These are phyloP conservation scores for Acacia pycnantha DNA, from an alignment of 331 rosid genomes.

Conservation along the genomic window DNA sequence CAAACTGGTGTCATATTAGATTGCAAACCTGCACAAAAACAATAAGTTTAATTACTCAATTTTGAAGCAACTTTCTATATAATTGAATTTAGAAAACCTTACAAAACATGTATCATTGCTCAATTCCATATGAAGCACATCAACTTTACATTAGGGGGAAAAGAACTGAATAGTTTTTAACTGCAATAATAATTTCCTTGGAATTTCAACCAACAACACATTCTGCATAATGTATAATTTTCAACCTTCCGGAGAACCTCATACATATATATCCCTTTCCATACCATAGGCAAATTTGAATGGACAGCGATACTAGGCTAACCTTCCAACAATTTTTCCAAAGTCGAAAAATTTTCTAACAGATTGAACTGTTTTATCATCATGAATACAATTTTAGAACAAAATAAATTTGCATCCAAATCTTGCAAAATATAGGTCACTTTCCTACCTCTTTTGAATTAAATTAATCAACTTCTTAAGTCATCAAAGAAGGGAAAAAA, in stretches of 20 bases:
- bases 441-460: background rate
- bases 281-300: background rate
- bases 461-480: background rate
- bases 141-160: background rate
- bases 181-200: constrained; percentile 3
- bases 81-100: background rate
- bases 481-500: background rate
- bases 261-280: background rate
- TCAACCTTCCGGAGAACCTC: background rate
- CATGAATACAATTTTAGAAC: background rate
- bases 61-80: background rate
- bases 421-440: background rate
- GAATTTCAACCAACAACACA: background rate
- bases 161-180: background rate
- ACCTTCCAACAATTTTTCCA: background rate
- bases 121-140: constrained; percentile 1
- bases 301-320: background rate
- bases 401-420: background rate
- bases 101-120: background rate
- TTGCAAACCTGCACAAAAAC: constrained; percentile 33
- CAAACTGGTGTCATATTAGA: constrained; percentile 56
- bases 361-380: background rate
- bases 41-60: constrained; percentile 1
- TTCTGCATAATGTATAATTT: background rate
- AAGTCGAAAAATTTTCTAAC: background rate